phyloP scores from a whole-genome alignment of 1,139 yeast genomes.

The Meyerozyma carpophila region DNA sequence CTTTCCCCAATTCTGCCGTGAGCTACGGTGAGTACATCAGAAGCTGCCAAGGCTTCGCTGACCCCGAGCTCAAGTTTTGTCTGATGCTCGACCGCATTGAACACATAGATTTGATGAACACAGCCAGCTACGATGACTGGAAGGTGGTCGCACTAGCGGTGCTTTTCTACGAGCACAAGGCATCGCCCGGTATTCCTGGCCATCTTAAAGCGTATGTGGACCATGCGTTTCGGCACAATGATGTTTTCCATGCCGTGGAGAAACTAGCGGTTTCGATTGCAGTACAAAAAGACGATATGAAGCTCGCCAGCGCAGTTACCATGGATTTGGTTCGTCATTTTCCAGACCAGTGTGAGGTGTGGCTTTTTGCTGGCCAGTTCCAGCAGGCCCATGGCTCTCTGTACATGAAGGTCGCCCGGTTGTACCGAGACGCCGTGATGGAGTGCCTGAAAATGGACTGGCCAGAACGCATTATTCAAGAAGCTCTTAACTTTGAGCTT shows the following conservation, averaged over 20 bases:
- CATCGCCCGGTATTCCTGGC: slow-evolving; percentile 10
- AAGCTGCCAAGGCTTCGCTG: slow-evolving; percentile 13
- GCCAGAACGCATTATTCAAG: slow-evolving; percentile 48
- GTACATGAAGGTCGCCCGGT: slow-evolving; percentile 12
- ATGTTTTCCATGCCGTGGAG: slow-evolving; percentile 38
- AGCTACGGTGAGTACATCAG: slow-evolving; percentile 28
- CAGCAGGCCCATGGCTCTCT: slow-evolving; percentile 24
- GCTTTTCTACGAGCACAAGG: slow-evolving; percentile 12
- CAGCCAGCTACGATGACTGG: slow-evolving; percentile 28
- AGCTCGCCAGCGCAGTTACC: slow-evolving; percentile 23
- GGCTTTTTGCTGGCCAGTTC: slow-evolving; percentile 43
- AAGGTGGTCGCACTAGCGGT: slow-evolving; percentile 28
- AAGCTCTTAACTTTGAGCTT: slow-evolving; percentile 37
- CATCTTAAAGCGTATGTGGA: slow-evolving; percentile 8
- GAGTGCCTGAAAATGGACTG: slow-evolving; percentile 32
- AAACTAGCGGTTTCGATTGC: slow-evolving; percentile 28
- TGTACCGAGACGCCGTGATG: slow-evolving; percentile 29
- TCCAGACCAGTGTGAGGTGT: slow-evolving; percentile 35
- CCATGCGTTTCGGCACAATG: slow-evolving; percentile 25
- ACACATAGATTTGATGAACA: slow-evolving; percentile 14
- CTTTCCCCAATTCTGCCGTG: slow-evolving; percentile 18
- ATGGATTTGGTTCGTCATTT: slow-evolving; percentile 22
- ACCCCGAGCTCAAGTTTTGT: slow-evolving; percentile 7
- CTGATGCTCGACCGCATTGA: slow-evolving; percentile 10
- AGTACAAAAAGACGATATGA: slow-evolving; percentile 19